phyloP scores from a whole-genome alignment of 208 protist species.

The Leishmania amazonensis region DNA sequence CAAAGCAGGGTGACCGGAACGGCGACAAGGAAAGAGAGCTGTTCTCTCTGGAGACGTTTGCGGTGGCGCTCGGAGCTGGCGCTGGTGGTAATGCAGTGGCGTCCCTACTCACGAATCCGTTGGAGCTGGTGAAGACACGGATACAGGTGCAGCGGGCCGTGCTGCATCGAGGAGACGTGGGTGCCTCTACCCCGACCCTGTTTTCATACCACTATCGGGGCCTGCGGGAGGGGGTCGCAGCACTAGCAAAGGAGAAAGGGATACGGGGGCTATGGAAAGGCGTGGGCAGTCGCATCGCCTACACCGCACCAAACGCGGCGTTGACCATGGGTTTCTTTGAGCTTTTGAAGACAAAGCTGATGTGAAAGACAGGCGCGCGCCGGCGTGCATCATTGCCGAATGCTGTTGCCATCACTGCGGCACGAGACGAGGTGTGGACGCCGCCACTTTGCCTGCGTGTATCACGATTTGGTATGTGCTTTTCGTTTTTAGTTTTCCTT shows the following conservation, averaged over 20 bases:
- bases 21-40: background rate
- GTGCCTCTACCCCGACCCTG: background rate
- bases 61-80: constrained; percentile 55
- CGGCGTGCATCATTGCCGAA: too few relatives aligned
- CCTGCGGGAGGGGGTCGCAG: constrained; percentile 52
- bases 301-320: constrained; percentile 78
- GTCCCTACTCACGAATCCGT: constrained; percentile 79
- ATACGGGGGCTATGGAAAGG: constrained; percentile 67
- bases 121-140: constrained; percentile 91
- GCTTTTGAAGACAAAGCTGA: constrained; percentile 32
- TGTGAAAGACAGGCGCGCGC: background rate
- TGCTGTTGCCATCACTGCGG: background rate
- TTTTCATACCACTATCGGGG: constrained; percentile 72
- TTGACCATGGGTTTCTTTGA: constrained; percentile 85
- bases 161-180: constrained; percentile 15
- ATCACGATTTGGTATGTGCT: background rate
- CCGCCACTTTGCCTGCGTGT: background rate
- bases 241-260: constrained; percentile 58
- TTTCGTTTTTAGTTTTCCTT: background rate
- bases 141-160: constrained; percentile 87
- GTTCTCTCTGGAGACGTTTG: constrained; percentile 28
- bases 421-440: too few relatives aligned
- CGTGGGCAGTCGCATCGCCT: constrained; percentile 55
- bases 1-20: background rate
- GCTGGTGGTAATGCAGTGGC: constrained; percentile 61